Base-by-base conservation (phyloP, 192 early-diverging fungal species). In the Lobulomyces angularis region DNA sequence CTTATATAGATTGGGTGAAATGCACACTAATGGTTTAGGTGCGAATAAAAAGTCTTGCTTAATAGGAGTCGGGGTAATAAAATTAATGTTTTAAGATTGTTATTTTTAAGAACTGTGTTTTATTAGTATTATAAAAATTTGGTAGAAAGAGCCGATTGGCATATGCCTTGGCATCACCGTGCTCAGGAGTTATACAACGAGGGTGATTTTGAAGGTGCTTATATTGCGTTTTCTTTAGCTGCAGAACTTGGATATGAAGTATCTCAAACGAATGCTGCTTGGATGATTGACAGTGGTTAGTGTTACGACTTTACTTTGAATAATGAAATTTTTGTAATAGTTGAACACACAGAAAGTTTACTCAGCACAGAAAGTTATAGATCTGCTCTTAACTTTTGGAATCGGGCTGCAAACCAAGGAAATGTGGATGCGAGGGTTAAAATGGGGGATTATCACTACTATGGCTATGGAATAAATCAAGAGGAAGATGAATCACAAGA, bases 371-470 rank as follows among this genome's bases (percentile, higher is more conserved):
- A 56, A 46, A 55, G 48, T 39, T 66, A 55, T 27, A 67, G 75
- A 42, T 61, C 80, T 26, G 88, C 90, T 2, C 55, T 93, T 26
- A 73, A 79, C 12, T 81, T 90, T 48, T 97, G 90, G 90, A 89
- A 82, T 27, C 76, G 94, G 6, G 88, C 94, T 0, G 90, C 90
- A 5, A 94, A 90, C 47, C 90, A 92, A 43, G 76, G 80, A 27
- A 86, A 90, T 64, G 67, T 81, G 0, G 87, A 95, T 48, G 82
- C 90, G 26, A 65, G 88, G 9, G 79, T 90, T 14, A 88, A 89
- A 45, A 82, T 88, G 59, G 94, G 90, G 8, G 94, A 95, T 55
- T 83, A 90, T 58, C 89, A 87, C 48, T 94, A 69, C 48, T 64
- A 83, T 39, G 94, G 94, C 0, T 69, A 82, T 33, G 87, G 88